Conservation (phyloP, 2,329 filamentous ascomycete genomes). For the Tricladium varicosporioides region DNA sequence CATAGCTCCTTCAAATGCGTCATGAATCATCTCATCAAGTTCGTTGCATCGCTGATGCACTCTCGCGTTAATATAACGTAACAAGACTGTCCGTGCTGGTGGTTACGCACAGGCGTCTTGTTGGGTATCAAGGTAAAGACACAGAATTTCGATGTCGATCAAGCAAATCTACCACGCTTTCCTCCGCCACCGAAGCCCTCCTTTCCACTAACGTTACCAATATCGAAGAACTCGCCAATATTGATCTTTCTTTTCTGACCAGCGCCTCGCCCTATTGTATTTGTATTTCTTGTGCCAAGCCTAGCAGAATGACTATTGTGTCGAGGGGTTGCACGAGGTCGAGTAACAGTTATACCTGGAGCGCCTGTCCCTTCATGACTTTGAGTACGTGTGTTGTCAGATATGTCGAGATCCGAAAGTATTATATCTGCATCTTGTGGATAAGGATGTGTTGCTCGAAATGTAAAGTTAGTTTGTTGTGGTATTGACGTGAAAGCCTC, state of each 20-base stretch:
- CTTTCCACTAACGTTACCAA: conserved; percentile 62
- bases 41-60: conserved; percentile 10
- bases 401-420: conserved; percentile 59
- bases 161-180: conserved; percentile 35
- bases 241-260: conserved; percentile 73
- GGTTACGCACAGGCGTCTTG: neutral
- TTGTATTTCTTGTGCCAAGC: conserved; percentile 20
- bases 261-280: conserved; percentile 55
- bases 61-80: conserved; percentile 6
- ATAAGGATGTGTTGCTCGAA: conserved; percentile 62
- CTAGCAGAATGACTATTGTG: conserved; percentile 30
- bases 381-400: conserved; percentile 42
- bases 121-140: conserved; percentile 13
- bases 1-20: conserved; percentile 16
- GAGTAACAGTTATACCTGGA: conserved; percentile 28
- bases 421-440: conserved; percentile 57
- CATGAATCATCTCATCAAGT: conserved; percentile 13
- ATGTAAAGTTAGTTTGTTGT: conserved; percentile 63
- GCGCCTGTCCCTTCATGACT: conserved; percentile 28
- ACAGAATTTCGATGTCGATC: conserved; percentile 12
- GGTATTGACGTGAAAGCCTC: conserved; percentile 42
- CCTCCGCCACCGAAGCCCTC: conserved; percentile 44
- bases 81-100: neutral
- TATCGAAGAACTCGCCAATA: conserved; percentile 72
- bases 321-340: conserved; percentile 26